phyloP scores from a whole-genome alignment of 768 basidiomycete species.

The Tulasnella calospora region DNA sequence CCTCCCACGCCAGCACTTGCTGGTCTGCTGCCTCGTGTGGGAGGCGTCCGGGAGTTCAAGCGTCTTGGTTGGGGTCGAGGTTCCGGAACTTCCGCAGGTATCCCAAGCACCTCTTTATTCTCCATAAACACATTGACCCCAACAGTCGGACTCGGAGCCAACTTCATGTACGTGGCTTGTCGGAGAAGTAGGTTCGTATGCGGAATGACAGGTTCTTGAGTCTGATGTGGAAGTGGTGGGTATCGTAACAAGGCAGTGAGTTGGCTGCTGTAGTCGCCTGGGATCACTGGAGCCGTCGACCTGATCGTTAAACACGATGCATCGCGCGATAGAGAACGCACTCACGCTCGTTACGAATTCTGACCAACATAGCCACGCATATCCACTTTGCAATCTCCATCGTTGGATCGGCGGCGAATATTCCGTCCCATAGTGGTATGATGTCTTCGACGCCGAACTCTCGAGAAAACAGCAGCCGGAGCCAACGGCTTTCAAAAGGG shows the following conservation, averaged over 20 bases:
- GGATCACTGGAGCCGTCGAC: constrained; percentile 54
- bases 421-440: constrained; percentile 90
- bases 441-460: constrained; percentile 79
- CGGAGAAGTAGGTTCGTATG: constrained; percentile 68
- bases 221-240: constrained; percentile 49
- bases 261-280: constrained; percentile 80
- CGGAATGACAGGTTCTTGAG: constrained; percentile 34
- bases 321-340: constrained; percentile 16
- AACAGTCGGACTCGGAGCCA: constrained; percentile 65
- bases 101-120: constrained; percentile 72
- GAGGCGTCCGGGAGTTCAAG: neutral
- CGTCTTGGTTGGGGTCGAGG: constrained; percentile 37
- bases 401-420: constrained; percentile 82
- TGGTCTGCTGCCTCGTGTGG: constrained; percentile 16
- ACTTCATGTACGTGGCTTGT: constrained; percentile 76
- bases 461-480: constrained; percentile 86
- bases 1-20: neutral
- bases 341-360: constrained; percentile 85
- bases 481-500: constrained; percentile 66
- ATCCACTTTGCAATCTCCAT: constrained; percentile 78
- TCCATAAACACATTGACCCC: constrained; percentile 77
- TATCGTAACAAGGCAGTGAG: constrained; percentile 83
- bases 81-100: constrained; percentile 61
- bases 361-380: constrained; percentile 90
- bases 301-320: neutral